phyloP scores from a whole-genome alignment of 1,284 basidiomycete genomes.

The Phenoliferia sp. region DNA sequence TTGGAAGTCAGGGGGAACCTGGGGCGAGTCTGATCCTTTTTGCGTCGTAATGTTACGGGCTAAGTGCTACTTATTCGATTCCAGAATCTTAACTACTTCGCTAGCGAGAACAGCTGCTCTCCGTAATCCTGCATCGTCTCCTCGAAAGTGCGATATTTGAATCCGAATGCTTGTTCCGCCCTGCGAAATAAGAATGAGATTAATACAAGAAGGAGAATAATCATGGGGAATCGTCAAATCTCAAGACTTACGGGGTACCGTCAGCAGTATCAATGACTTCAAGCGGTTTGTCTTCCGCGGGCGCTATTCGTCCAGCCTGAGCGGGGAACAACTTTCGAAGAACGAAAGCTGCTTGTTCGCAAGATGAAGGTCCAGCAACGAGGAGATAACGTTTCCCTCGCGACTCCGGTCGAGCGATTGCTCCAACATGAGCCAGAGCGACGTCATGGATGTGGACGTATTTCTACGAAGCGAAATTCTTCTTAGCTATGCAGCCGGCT shows the following conservation, averaged over 20 bases:
- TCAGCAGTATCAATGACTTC: background rate
- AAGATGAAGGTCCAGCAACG: background rate
- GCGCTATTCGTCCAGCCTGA: background rate
- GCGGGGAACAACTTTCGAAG: background rate
- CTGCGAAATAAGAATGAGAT: too few species aligned
- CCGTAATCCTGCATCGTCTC: background rate
- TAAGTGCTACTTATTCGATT: too few species aligned
- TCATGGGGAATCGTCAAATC: too few species aligned
- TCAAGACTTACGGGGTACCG: background rate
- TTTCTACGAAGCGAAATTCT: background rate
- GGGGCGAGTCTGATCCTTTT: too few species aligned
- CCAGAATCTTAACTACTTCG: background rate
- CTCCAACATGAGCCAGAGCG: background rate
- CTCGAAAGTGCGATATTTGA: background rate
- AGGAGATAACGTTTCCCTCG: background rate
- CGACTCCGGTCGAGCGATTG: background rate
- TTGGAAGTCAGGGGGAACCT: too few species aligned
- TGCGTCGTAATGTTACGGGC: background rate
- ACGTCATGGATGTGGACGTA: background rate
- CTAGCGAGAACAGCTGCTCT: background rate
- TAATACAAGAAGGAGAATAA: too few species aligned
- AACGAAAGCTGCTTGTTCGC: background rate
- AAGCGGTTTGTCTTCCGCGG: background rate
- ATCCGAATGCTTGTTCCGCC: background rate
- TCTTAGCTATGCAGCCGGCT: too few species aligned